Evolutionary conservation across 2,329 filamentous ascomycete species (phyloP).

Genomic region (Aphanocladium album): DNA sequence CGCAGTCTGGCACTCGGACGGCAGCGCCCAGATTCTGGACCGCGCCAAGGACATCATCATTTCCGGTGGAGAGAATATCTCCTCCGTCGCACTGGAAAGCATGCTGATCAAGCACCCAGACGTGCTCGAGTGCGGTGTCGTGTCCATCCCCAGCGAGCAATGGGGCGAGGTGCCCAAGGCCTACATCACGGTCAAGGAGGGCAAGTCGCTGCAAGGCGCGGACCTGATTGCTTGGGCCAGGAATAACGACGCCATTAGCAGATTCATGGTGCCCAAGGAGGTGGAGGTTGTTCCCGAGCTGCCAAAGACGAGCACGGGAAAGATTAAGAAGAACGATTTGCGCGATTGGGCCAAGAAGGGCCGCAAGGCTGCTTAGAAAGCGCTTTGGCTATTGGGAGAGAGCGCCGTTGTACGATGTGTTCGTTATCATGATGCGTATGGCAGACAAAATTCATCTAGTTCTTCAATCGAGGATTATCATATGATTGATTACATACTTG

Average conservation of each 20-base stretch:
- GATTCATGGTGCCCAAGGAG: constrained; percentile 78
- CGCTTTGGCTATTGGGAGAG: not conserved
- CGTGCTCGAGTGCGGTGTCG: constrained; percentile 86
- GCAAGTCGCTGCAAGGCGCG: constrained; percentile 41
- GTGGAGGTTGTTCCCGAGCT: constrained; percentile 79
- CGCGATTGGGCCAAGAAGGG: constrained; percentile 69
- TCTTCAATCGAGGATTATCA: not conserved
- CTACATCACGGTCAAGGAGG: constrained; percentile 74
- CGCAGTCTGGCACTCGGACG: constrained; percentile 89
- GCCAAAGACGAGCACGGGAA: constrained; percentile 95
- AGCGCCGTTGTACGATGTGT: not conserved
- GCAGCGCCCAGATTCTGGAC: constrained; percentile 86
- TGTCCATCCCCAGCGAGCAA: constrained; percentile 78
- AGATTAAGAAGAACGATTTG: constrained; percentile 91
- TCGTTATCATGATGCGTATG: not conserved
- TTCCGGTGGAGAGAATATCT: constrained; percentile 95
- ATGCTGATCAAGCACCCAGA: constrained; percentile 85
- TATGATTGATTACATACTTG: not conserved
- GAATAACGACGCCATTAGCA: constrained; percentile 71
- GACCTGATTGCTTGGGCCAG: constrained; percentile 85
- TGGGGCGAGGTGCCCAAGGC: constrained; percentile 98
- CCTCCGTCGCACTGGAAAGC: constrained; percentile 83
- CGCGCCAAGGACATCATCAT: constrained; percentile 98
- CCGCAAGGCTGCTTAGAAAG: not conserved
- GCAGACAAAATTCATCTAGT: not conserved